A percentile compares a stretch with the other conserved stretches of the same genome.
phyloP scores from a whole-genome alignment of 1,139 yeast species.

The Hyphopichia burtonii region DNA sequence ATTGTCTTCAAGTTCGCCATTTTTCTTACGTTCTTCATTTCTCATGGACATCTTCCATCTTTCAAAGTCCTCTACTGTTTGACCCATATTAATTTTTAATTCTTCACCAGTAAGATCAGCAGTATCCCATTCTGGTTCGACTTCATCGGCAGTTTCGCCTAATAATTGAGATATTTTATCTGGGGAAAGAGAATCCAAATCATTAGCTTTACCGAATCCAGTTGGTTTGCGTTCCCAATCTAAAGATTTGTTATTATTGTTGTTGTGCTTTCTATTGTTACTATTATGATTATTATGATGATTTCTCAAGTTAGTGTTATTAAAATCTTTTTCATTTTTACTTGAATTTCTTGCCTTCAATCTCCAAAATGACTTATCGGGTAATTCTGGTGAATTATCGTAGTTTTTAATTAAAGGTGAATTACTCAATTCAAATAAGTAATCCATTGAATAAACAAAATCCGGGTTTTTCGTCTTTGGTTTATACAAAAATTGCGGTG shows the following conservation, averaged over 20 bases:
- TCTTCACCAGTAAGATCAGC: constrained; percentile 31
- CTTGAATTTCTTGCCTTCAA: constrained; percentile 13
- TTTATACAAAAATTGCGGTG: background rate
- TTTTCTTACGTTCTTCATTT: constrained; percentile 51
- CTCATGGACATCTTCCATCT: constrained; percentile 66
- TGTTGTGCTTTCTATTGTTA: constrained; percentile 14
- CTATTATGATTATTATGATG: constrained; percentile 6
- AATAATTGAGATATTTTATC: constrained; percentile 33
- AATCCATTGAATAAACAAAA: constrained; percentile 37
- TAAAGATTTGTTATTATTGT: constrained; percentile 10
- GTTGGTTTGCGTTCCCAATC: constrained; percentile 32
- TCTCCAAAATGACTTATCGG: constrained; percentile 46
- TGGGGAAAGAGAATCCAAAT: constrained; percentile 26
- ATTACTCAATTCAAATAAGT: constrained; percentile 30
- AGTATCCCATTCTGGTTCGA: constrained; percentile 55
- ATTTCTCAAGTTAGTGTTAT: background rate
- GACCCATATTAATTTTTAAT: constrained; percentile 47
- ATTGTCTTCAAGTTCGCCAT: constrained; percentile 41
- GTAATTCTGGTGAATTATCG: constrained; percentile 28
- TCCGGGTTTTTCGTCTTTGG: constrained; percentile 12
- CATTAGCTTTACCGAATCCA: constrained; percentile 21
- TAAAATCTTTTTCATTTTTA: constrained; percentile 5
- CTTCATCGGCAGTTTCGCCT: constrained; percentile 42
- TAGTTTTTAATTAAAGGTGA: constrained; percentile 35
- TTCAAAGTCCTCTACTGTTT: constrained; percentile 69